phyloP scores from a whole-genome alignment of 2,329 filamentous ascomycete species.

The Hypomyces rosellus region DNA sequence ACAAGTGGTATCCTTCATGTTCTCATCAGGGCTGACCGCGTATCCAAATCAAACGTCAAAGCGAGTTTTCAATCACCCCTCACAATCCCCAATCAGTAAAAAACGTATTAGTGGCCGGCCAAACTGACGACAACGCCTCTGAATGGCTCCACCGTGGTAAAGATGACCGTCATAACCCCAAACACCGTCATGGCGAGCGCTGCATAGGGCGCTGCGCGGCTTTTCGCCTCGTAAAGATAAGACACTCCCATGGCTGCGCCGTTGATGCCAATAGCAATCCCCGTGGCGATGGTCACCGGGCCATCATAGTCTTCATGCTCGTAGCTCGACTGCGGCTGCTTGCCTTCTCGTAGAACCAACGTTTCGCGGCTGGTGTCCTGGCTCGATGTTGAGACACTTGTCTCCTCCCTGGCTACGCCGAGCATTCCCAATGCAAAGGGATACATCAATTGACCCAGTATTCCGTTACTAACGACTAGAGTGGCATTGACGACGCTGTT shows the following conservation, averaged over 20 bases:
- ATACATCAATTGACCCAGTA: conserved; percentile 36
- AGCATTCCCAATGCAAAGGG: conserved; percentile 28
- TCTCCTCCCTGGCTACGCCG: conserved; percentile 14
- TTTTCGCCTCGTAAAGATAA: conserved; percentile 48
- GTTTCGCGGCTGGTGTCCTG: not conserved
- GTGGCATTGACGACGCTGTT: conserved; percentile 43
- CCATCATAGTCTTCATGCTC: conserved; percentile 19
- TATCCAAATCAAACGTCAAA: not conserved
- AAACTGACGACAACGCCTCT: conserved; percentile 30
- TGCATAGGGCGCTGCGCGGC: conserved; percentile 48
- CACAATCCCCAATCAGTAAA: not conserved
- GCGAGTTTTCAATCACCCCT: not conserved
- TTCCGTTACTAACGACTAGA: conserved; percentile 46
- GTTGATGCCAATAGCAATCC: conserved; percentile 51
- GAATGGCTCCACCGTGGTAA: conserved; percentile 44
- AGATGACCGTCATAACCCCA: conserved; percentile 49
- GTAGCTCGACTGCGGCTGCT: not conserved
- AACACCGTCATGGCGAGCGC: conserved; percentile 53
- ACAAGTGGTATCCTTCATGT: not conserved
- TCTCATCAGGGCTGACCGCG: not conserved
- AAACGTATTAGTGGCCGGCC: conserved; percentile 17
- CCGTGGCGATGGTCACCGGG: conserved; percentile 39
- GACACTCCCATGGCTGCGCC: conserved; percentile 55
- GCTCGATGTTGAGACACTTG: not conserved
- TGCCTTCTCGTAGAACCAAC: not conserved